phyloP scores from a whole-genome alignment of 805 yeast genomes.

The Metschnikowia drakensbergensis region DNA sequence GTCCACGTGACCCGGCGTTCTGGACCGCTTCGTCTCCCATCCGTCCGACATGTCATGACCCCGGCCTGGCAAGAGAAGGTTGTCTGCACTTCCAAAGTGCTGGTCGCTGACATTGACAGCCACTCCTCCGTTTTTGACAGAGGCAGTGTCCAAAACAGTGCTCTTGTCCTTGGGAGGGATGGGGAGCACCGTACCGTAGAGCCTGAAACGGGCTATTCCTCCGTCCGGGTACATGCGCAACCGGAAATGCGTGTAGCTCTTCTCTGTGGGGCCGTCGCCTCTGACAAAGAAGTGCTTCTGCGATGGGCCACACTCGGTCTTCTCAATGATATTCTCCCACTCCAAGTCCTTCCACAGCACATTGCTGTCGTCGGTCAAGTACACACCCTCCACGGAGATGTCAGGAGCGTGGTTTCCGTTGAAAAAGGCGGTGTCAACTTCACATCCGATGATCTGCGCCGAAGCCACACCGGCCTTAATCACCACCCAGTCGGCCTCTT shows the following conservation, averaged over 20 bases:
- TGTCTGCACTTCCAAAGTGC: conserved; percentile 91
- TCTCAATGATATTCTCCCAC: conserved; percentile 72
- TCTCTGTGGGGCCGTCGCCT: conserved; percentile 46
- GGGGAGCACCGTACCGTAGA: conserved; percentile 83
- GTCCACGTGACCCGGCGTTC: conserved; percentile 80
- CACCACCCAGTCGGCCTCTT: conserved; percentile 83
- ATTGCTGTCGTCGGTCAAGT: conserved; percentile 32
- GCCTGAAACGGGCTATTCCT: conserved; percentile 91
- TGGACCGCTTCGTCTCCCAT: conserved; percentile 94
- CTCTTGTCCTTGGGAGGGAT: conserved; percentile 47
- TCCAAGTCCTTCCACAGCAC: conserved; percentile 20
- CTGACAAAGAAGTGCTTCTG: conserved; percentile 81
- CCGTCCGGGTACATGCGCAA: conserved; percentile 97
- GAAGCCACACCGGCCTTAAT: conserved; percentile 78
- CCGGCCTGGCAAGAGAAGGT: conserved; percentile 85
- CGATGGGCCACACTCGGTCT: conserved; percentile 82
- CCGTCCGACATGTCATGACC: conserved; percentile 98
- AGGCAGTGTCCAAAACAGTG: conserved; percentile 66
- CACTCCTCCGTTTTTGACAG: conserved; percentile 84
- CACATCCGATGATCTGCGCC: conserved; percentile 77
- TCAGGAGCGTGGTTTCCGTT: conserved; percentile 94
- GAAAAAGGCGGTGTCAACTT: conserved; percentile 90
- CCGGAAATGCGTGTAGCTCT: conserved; percentile 72
- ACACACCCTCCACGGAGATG: conserved; percentile 76
- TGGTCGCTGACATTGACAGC: conserved; percentile 82